phyloP scores from a whole-genome alignment of 345 rosid genomes.

The Rhizophora mangle region DNA sequence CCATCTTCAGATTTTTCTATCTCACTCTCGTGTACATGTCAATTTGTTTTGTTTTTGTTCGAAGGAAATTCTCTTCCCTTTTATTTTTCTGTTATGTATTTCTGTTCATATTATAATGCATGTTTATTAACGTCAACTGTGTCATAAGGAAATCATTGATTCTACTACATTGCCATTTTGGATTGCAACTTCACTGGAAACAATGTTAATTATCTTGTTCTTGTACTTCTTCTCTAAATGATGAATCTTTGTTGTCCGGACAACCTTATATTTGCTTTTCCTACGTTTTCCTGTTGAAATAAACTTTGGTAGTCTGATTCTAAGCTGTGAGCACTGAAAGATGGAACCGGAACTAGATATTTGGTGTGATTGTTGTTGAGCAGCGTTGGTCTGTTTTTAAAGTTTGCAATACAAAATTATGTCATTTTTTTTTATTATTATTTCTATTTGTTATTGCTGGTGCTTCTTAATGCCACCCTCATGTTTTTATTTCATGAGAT shows the following conservation, averaged over 20 bases:
- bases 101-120: neutral
- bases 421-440: no score
- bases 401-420: no score
- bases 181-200: neutral
- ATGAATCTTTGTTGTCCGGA: no score
- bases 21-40: no score
- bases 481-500: slow-evolving; percentile 5
- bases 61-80: neutral
- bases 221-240: no score
- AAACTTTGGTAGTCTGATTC: neutral
- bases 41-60: neutral
- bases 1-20: no score
- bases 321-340: neutral
- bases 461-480: neutral
- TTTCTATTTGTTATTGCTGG: neutral
- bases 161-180: neutral
- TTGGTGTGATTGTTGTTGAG: neutral
- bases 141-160: neutral
- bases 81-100: neutral
- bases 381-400: neutral
- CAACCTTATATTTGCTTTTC: neutral
- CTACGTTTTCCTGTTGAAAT: neutral
- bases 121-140: neutral
- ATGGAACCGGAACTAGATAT: neutral
- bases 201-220: neutral